Conservation (phyloP, 495 filamentous ascomycete species). For the Tuber microsphaerosporum region DNA sequence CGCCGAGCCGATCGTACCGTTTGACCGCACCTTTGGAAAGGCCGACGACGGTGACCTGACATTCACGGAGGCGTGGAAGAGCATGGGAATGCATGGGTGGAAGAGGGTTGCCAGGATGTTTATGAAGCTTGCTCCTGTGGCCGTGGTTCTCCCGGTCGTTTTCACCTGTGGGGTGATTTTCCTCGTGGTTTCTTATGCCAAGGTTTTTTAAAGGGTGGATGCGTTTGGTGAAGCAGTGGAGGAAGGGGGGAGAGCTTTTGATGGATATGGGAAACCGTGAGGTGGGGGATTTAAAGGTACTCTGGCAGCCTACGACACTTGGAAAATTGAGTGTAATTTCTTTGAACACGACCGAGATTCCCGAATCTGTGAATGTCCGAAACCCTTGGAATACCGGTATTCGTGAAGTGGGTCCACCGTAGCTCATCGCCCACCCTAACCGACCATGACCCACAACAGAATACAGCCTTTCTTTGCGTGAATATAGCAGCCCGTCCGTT, state of each 20-base stretch:
- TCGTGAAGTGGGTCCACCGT: not conserved
- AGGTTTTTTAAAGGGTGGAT: not conserved
- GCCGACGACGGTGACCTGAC: conserved; percentile 4
- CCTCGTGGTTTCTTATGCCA: not conserved
- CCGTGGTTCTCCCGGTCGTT: not conserved
- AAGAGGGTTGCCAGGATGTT: conserved; percentile 15
- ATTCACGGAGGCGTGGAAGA: conserved; percentile 18
- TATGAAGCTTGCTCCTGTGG: conserved; percentile 7
- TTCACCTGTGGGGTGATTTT: not conserved
- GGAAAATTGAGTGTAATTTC: not conserved
- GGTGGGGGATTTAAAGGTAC: not conserved
- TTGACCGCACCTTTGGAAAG: conserved; percentile 59
- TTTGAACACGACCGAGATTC: not conserved
- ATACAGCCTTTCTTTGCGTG: not conserved
- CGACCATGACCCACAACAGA: not conserved
- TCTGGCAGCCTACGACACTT: not conserved
- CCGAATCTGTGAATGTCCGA: not conserved
- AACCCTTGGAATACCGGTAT: not conserved
- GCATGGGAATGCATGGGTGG: conserved; percentile 23
- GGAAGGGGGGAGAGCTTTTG: not conserved
- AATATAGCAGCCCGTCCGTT: not conserved
- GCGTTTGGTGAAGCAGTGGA: not conserved
- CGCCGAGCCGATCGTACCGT: conserved; percentile 66
- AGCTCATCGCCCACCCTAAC: not conserved
- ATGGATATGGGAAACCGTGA: not conserved